Percentiles rank a stretch among this genome's conserved stretches.
phyloP scores from a whole-genome alignment of 805 yeast species.

The Teunomyces atbi region DNA sequence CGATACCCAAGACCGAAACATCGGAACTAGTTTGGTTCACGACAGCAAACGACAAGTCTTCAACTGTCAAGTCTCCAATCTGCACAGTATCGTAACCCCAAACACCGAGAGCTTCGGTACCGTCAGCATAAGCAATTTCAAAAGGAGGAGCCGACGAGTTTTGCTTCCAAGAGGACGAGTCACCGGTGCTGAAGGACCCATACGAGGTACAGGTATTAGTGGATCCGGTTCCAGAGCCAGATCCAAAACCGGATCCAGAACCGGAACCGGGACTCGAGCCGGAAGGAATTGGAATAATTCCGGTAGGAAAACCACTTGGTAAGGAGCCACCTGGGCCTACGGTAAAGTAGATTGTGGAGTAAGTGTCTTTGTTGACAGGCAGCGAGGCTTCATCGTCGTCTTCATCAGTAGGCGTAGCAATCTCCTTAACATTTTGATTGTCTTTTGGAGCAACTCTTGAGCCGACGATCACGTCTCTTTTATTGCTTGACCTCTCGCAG shows the following conservation, averaged over 20 bases:
- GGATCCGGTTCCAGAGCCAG: constrained; percentile 3
- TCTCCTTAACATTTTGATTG: not conserved
- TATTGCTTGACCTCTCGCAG: constrained; percentile 14
- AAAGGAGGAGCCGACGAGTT: constrained; percentile 44
- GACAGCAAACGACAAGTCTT: constrained; percentile 66
- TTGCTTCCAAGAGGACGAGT: constrained; percentile 36
- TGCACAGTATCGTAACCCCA: constrained; percentile 63
- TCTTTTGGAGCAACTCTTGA: not conserved
- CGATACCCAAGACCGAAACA: constrained; percentile 71
- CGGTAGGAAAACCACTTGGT: constrained; percentile 4
- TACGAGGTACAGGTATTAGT: constrained; percentile 41
- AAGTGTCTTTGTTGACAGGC: not conserved
- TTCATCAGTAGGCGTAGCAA: not conserved
- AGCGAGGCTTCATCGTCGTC: not conserved
- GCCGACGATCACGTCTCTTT: constrained; percentile 6
- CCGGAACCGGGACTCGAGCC: constrained; percentile 7
- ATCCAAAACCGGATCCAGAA: not conserved
- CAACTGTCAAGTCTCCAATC: constrained; percentile 49
- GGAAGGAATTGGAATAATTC: not conserved
- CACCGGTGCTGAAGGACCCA: constrained; percentile 48
- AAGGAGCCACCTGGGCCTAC: constrained; percentile 2
- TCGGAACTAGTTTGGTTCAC: constrained; percentile 44
- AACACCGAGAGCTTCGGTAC: constrained; percentile 45
- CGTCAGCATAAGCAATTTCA: constrained; percentile 48
- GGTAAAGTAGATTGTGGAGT: constrained; percentile 3